phyloP scores from a whole-genome alignment of 768 basidiomycete genomes.

The Boletus barrowsii region DNA sequence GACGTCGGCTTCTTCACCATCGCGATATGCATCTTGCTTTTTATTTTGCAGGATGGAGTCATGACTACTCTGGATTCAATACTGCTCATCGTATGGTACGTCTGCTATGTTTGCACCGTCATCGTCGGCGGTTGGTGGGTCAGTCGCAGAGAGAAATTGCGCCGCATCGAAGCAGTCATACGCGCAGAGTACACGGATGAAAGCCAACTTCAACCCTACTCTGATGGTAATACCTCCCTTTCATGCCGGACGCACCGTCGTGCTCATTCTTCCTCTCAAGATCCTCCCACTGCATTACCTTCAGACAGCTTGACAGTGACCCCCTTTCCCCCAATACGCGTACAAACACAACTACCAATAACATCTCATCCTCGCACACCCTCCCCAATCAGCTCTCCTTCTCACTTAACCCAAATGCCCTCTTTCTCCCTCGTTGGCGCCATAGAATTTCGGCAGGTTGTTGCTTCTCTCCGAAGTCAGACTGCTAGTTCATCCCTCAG shows the following conservation, averaged over 20 bases:
- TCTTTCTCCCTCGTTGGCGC: conserved; percentile 93
- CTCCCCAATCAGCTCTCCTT: conserved; percentile 42
- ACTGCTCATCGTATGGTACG: conserved; percentile 68
- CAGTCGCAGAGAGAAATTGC: conserved; percentile 47
- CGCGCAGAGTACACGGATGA: conserved; percentile 59
- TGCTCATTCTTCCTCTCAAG: conserved; percentile 15
- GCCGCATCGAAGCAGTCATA: conserved; percentile 47
- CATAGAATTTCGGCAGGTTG: conserved; percentile 91
- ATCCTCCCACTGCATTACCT: not conserved
- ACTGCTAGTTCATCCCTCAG: conserved; percentile 56
- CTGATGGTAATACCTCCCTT: conserved; percentile 54
- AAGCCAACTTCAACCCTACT: conserved; percentile 47
- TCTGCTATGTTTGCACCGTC: conserved; percentile 73
- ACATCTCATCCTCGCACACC: conserved; percentile 44
- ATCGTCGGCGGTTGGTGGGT: conserved; percentile 78
- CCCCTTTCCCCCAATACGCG: conserved; percentile 31
- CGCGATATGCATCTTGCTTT: conserved; percentile 72
- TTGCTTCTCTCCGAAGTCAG: conserved; percentile 73
- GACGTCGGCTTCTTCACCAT: conserved; percentile 94
- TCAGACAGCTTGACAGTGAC: conserved; percentile 14
- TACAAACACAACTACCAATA: conserved; percentile 40
- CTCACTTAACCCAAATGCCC: conserved; percentile 54
- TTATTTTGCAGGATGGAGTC: conserved; percentile 72
- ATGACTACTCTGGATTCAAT: conserved; percentile 72
- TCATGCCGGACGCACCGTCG: not conserved